phyloP scores from a whole-genome alignment of 352 stramenopile genomes.

The Phytopythium sindhum region DNA sequence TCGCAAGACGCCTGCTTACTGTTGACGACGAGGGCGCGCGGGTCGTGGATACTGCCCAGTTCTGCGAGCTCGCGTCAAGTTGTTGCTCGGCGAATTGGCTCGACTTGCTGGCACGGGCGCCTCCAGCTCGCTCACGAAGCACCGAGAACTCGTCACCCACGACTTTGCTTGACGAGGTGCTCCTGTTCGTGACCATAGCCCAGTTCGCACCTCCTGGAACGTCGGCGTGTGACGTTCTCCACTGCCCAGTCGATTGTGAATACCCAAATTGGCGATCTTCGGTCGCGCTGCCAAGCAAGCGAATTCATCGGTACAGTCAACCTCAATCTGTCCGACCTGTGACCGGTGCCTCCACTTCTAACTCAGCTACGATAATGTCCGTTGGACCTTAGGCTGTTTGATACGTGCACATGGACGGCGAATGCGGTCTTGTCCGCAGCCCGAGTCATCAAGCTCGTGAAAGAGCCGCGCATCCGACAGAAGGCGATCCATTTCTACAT shows the following conservation, averaged over 20 bases:
- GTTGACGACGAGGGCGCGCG: background rate
- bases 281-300: background rate
- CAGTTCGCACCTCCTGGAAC: background rate
- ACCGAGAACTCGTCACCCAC: background rate
- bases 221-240: background rate
- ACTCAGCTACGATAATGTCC: too few species aligned
- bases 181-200: background rate
- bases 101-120: background rate
- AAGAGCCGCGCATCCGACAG: conserved; percentile 1
- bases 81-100: background rate
- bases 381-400: conserved; percentile 5
- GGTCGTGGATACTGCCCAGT: background rate
- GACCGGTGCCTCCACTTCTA: too few species aligned
- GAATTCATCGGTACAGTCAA: background rate
- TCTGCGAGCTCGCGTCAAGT: background rate
- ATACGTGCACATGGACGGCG: background rate
- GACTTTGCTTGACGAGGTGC: background rate
- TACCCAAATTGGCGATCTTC: background rate
- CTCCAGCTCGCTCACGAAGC: background rate
- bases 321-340: too few species aligned
- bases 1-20: background rate
- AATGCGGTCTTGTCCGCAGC: background rate
- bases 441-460: background rate
- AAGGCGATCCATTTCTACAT: background rate
- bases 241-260: background rate